Percentiles rank a stretch among this genome's conserved stretches.
Evolutionary conservation across 2,329 filamentous ascomycete genomes (phyloP).

Genomic region (Plenodomus lindquistii): DNA sequence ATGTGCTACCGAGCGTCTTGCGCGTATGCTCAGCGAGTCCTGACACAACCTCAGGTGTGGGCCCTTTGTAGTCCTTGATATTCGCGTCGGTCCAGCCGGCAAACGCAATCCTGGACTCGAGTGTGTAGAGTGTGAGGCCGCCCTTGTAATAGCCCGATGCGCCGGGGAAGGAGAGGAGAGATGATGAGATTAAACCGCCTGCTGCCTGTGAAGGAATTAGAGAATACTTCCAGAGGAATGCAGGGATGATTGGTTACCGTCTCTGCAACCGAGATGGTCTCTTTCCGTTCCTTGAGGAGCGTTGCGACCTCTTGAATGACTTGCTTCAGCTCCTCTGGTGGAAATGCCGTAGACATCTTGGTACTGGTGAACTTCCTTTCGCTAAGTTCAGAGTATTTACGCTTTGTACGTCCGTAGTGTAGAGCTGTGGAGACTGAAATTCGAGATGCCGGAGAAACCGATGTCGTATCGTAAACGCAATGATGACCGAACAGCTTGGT

Average conservation of each 20-base stretch:
- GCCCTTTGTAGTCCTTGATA: conserved; percentile 60
- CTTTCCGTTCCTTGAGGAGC: conserved; percentile 58
- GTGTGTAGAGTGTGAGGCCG: conserved; percentile 65
- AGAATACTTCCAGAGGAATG: background rate
- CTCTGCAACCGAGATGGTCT: conserved; percentile 65
- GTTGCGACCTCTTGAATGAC: conserved; percentile 55
- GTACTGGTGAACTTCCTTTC: background rate
- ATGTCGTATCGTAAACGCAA: too few relatives aligned
- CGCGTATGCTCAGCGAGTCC: conserved; percentile 61
- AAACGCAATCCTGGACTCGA: conserved; percentile 61
- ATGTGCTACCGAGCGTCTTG: conserved; percentile 59
- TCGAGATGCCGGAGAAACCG: too few relatives aligned
- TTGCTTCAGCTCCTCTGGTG: conserved; percentile 47
- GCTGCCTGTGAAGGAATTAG: conserved; percentile 54
- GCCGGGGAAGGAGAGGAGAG: conserved; percentile 62
- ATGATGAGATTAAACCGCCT: conserved; percentile 64
- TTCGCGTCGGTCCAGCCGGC: conserved; percentile 63
- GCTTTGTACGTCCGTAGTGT: too few relatives aligned
- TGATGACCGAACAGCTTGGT: too few relatives aligned
- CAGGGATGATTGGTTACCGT: conserved; percentile 48
- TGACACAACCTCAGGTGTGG: conserved; percentile 61
- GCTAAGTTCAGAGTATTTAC: too few relatives aligned
- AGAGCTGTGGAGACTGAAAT: too few relatives aligned
- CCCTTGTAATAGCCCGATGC: conserved; percentile 63
- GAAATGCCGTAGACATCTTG: conserved; percentile 44